A percentile compares a stretch with the other conserved stretches of the same genome.
Conservation (phyloP, 2,329 filamentous ascomycete genomes). For the Alternaria atra region DNA sequence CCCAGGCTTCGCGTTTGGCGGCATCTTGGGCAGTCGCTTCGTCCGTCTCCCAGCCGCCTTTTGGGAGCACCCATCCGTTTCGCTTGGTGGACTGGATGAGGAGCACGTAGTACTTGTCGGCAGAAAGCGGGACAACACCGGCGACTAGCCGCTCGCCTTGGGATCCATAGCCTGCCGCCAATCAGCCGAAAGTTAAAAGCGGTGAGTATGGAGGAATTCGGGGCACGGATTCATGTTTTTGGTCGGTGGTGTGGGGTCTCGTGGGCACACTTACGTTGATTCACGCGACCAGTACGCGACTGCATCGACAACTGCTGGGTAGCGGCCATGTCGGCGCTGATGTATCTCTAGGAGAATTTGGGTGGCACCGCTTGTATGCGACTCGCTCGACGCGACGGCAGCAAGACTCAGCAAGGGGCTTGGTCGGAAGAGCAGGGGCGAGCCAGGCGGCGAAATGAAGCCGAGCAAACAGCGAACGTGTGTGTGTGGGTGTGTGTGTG, state of each 20-base stretch:
- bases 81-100: conserved; percentile 92
- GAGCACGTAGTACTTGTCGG: conserved; percentile 86
- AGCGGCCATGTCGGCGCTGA: conserved; percentile 54
- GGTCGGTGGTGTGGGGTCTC: conserved; percentile 17
- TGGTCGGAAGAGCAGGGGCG: conserved; percentile 26
- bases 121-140: conserved; percentile 87
- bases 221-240: conserved; percentile 11
- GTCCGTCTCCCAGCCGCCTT: conserved; percentile 97
- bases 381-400: conserved; percentile 23
- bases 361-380: conserved; percentile 18
- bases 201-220: conserved; percentile 18
- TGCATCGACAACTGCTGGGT: conserved; percentile 60
- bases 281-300: conserved; percentile 78
- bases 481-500: conserved; percentile 1
- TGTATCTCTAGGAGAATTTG: conserved; percentile 14
- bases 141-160: conserved; percentile 95
- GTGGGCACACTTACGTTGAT: conserved; percentile 74
- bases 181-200: conserved; percentile 21
- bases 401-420: conserved; percentile 18
- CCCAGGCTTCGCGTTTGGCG: conserved; percentile 90
- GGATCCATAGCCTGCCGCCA: conserved; percentile 79
- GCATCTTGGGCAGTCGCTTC: conserved; percentile 88
- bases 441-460: conserved; percentile 36
- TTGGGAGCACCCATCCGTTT: conserved; percentile 95
- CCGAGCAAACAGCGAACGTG: conserved; percentile 36